Evolutionary conservation across 1,284 basidiomycete genomes (phyloP).

Genomic region (Flammula alnicola): DNA sequence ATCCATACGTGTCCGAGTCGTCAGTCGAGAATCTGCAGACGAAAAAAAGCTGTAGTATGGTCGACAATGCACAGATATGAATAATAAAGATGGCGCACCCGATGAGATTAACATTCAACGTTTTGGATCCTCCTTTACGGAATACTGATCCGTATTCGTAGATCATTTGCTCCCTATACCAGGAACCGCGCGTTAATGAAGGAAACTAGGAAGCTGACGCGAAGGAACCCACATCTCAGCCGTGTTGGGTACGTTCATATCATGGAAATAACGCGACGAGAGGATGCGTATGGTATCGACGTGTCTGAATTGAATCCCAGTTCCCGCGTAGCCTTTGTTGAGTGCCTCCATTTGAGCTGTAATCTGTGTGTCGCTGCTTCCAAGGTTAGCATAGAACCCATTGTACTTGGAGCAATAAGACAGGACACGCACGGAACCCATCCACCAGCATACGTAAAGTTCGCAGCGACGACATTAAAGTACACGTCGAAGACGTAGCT

Average conservation of each 20-base stretch:
- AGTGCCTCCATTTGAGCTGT: slow-evolving; percentile 39
- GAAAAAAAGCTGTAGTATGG: background rate
- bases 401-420: slow-evolving; percentile 14
- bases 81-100: slow-evolving; percentile 23
- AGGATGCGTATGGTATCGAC: slow-evolving; percentile 2
- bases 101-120: slow-evolving; percentile 39
- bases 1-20: slow-evolving; percentile 51
- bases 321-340: slow-evolving; percentile 13
- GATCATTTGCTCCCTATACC: slow-evolving; percentile 15
- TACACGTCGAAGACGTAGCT: slow-evolving; percentile 38
- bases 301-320: slow-evolving; percentile 2
- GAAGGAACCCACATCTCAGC: background rate
- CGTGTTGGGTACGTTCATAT: background rate
- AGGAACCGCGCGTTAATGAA: background rate
- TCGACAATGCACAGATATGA: too few species aligned
- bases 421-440: slow-evolving; percentile 14
- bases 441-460: slow-evolving; percentile 43
- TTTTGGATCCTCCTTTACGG: slow-evolving; percentile 44
- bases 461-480: slow-evolving; percentile 48
- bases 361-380: slow-evolving; percentile 34
- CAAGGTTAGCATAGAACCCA: too few species aligned
- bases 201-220: slow-evolving; percentile 10
- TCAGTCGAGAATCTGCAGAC: slow-evolving; percentile 16
- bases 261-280: background rate
- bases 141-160: slow-evolving; percentile 48